Evolutionary conservation across 176 grass and related monocot genomes (phyloP), one percentile per base, ranked within the genome.

Genomic region (Oryza longistaminata): DNA sequence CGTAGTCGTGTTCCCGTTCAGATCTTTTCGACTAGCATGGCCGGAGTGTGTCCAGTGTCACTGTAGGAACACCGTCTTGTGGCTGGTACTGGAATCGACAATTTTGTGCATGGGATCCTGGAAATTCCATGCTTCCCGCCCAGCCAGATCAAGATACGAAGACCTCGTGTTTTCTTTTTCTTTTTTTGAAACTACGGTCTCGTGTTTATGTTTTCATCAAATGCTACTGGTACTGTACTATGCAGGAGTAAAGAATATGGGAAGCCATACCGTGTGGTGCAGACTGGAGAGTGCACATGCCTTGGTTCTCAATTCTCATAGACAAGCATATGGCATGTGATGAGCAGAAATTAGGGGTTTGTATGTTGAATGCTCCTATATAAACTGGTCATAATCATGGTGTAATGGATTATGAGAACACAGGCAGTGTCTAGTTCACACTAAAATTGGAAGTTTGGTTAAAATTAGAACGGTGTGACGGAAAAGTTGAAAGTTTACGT

Each of bases 31-130:
- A 60, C 12, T 9, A 66, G 78, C 39, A 10, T 34, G 44, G 12
- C 68, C 46, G 19, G 69, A 79, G n/a, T 31, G n/a, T 31, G 79
- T 83, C 74, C 34, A 68, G 74, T 79, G 67, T 46, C 82, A 37
- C 26, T 66, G 6, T 5, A 52, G 14, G 49, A 52, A 65, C 88
- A 81, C 71, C 64, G 1, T 76, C 65, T 42, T 65, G 8, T 64
- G 16, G 50, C 50, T 55, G 50, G 4, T 19, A 55, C 16, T 19
- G 50, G 50, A 77, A 79, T n/a, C 1, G 34, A 85, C 71, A 46
- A 69, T 71, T 37, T 15, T 25, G 27, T 64, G 40, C 16, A 14
- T 12, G 29, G 24, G 29, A 64, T 14, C 53, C 53, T 21, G 17
- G 31, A 86, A 25, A n/a, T 52, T 50, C 22, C 15, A 67, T 24